Base-by-base conservation (phyloP, 768 basidiomycete genomes). In the Pleurotus giganteus region DNA sequence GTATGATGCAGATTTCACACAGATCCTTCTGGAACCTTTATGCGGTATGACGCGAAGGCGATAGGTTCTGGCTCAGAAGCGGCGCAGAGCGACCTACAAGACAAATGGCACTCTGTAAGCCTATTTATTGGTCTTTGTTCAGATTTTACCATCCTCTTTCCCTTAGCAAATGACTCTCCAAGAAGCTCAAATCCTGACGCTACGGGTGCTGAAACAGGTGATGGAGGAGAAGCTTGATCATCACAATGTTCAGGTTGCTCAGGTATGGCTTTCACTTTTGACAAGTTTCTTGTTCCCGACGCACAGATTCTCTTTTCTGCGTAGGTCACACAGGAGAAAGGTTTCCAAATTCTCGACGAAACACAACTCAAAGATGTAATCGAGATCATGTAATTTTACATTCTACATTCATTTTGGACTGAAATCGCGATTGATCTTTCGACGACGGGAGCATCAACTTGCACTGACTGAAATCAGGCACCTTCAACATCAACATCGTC, bases 211-310 rank as follows among this genome's bases (percentile, higher is more conserved):
- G 58, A 98, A 99, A 75, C 94, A 98, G 74, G 97, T 98, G 41
- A 99, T 98, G 97, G 97, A 98, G 71, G 97, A 98, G 75, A 98
- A 97, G 70, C 82, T 99, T 39, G 96, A 98, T 72, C 92, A 97
- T 63, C 95, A 98, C 75, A 98, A 99, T 62, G 95, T 98, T 23
- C 95, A 98, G 70, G 79, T 99, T 12, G 94, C 96, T 50, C 94
- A 95, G 80, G 95, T 89, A 51, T 28, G 78, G n/a, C n/a, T n/a
- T n/a, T n/a, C n/a, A n/a, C n/a, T n/a, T n/a, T 71, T 28, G 19
- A 49, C 54, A 24, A 31, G 15, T 44, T 49, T 54, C 41, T 55
- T 36, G 12, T 23, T 47, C 36, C 17, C 21, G 19, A 54, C 51
- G 37, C 45, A 36, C 23, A 13, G 47, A 32, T 21, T 15, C 51